Evolutionary conservation across 106 monocot species (phyloP), one percentile per base, ranked within the genome.

Genomic region (Allium cepa): DNA sequence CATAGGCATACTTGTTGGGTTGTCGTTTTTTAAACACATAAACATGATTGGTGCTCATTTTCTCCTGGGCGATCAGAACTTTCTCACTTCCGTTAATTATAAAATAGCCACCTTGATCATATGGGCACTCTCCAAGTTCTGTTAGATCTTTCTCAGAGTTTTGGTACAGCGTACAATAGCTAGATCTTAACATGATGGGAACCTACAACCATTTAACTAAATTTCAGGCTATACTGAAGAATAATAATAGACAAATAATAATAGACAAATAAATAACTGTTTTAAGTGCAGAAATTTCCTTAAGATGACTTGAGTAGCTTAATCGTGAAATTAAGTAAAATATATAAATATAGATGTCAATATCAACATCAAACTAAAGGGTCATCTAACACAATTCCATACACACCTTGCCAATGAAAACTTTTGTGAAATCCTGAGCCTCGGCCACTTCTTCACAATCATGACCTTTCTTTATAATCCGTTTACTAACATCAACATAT

Each of bases 31-130:
- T 99, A 50, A 99, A 99, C 8, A 99, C 97, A 77, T 99, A 99
- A 53, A 99, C 97, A 81, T 99, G 97, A 73, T 99, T 99, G 22
- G 97, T 99, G 75, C 97, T 93, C 92, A 99, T 93, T 76, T 93
- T 99, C 68, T 99, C 92, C 67, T 99, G 92, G 17, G 92, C 97
- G 77, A 99, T 99, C 60, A 99, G 46, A 69, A 99, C 97, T 66
- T 99, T 99, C 77, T 93, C 97, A 67, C 92, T 92, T 28, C 97
- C 97, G 83, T 99, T 99, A 57, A 99, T 90, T 10, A 99, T 79
- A 58, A 99, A 99, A 56, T 99, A 99, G 48, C 97, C 97, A 36
- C 92, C 97, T 83, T 93, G 92, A 55, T 99, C 92, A 74, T 93
- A 93, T 18, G 97, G 92, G 63, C 92, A 99, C 69, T 99, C 97